Base-by-base conservation (phyloP, 78 protist genomes). In the Reticulomyxa filosa region DNA sequence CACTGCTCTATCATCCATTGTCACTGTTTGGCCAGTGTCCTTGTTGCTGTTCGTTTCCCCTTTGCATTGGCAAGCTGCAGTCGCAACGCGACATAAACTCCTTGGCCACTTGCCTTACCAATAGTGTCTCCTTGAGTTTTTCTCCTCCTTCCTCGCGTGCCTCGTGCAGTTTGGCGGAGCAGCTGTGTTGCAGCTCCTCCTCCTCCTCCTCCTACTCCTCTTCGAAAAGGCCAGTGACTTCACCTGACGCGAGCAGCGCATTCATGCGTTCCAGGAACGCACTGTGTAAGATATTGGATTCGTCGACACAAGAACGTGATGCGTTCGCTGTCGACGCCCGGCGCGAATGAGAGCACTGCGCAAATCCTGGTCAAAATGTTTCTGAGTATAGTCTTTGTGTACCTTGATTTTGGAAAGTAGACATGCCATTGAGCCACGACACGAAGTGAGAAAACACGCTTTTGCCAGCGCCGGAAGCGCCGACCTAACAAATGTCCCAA, bases 141-240 rank as follows among this genome's bases (percentile, higher is more conserved):
- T n/a, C n/a, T n/a, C n/a, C n/a, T n/a, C n/a, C n/a, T n/a, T n/a
- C n/a, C n/a, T n/a, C n/a, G n/a, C n/a, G n/a, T n/a, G n/a, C n/a
- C n/a, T n/a, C n/a, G n/a, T 83, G 83, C 22, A 88, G 87, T 32
- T 22, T 22, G 57, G 13, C 34, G 26, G 3, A 17, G 10, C 42
- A 57, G 23, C 46, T n/a, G 61, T 37, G 65, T 13, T 27, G 56
- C 62, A n/a, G 2, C 67, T 2, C 23, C 30, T 33, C 75, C 10
- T 62, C 76, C 38, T n/a, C 39, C 32, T 38, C 38, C 29, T 42
- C 39, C 4, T 69, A 56, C 65, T 42, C 29, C 35, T 76, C 81
- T 56, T 84, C 94, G 62, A 94, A 90, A n/a, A 94, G 82, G 8
- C 97, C 99, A 17, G 97, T 96, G 1, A 94, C 83, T 55, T 83